Base-by-base conservation (phyloP, 352 stramenopile species). In the Phytophthora sojae region DNA sequence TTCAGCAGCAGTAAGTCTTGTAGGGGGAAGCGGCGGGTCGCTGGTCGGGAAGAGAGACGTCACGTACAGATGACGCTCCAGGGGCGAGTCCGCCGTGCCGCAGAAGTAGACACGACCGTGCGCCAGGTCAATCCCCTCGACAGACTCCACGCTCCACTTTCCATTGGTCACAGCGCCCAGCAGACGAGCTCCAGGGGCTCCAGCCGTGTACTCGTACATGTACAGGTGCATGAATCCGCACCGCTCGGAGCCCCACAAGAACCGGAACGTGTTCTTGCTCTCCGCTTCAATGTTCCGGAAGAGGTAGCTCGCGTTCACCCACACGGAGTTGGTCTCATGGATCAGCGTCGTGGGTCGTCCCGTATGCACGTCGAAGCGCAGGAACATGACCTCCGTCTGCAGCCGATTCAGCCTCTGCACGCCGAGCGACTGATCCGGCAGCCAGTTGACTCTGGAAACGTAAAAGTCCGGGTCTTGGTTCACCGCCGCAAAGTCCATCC, bases 201-300 rank as follows among this genome's bases (percentile, higher is more conserved):
- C 65, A 30, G 82, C 63, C 37, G 70, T 75, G 67, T 91, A 98
- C 62, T 96, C 96, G 77, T 99, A 99, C 58, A 99, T 76, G 80
- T 99, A 99, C 51, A 99, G 73, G 63, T 99, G 97, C 83, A 94
- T 96, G 71, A 91, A 99, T n/a, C 97, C 97, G 29, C 81, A 90
- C 47, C 95, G 79, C 81, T 99, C 97, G 1, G 90, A 98, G 11
- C 86, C 94, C 93, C 97, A 99, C 39, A 99, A 81, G 75, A 99
- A 99, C 17, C 92, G 97, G 77, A 99, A 98, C 6, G 83, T 85
- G 54, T 85, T 86, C 57, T 95, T 87, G 67, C 69, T 84, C 67
- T 89, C 78, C 6, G 71, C 81, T 68, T 96, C 85, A 56, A 97
- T 91, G 59, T 88, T 95, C 49, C 94, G 84, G 62, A 97, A 97